Percentiles rank a stretch among this genome's conserved stretches.
These are phyloP conservation scores for Leccinum fuscescens DNA, from an alignment of 1,284 basidiomycete species.

Conservation along the genomic window DNA sequence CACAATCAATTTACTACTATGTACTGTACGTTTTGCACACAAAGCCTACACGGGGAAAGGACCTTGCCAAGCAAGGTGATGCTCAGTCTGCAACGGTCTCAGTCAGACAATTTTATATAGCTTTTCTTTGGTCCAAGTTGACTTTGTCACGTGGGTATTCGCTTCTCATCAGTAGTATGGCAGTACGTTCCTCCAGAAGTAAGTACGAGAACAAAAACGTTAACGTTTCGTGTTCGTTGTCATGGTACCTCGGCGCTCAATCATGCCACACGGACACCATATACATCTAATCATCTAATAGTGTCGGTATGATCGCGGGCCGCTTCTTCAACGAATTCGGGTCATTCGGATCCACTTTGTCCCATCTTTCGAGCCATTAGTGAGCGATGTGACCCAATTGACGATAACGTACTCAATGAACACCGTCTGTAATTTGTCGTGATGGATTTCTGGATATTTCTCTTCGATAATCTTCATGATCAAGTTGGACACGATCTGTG, in stretches of 20 bases:
- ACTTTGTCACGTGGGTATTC: constrained; percentile 28
- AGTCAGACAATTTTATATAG: constrained; percentile 20
- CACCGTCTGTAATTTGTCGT: constrained; percentile 51
- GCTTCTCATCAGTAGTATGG: too few relatives aligned
- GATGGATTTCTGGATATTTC: constrained; percentile 66
- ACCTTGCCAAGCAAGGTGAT: not conserved
- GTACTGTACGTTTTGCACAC: too few relatives aligned
- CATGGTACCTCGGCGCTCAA: constrained; percentile 9
- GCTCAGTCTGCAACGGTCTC: constrained; percentile 4
- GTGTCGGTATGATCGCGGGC: constrained; percentile 7
- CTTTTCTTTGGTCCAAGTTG: constrained; percentile 30
- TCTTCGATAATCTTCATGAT: constrained; percentile 57
- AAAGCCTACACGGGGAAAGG: too few relatives aligned
- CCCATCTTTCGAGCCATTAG: constrained; percentile 35
- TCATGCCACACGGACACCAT: not conserved
- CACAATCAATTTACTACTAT: too few relatives aligned
- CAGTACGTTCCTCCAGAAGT: not conserved
- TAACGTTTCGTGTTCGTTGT: constrained; percentile 6
- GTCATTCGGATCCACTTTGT: constrained; percentile 38
- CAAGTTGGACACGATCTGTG: constrained; percentile 64
- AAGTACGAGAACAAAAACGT: not conserved
- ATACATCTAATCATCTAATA: not conserved
- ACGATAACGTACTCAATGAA: constrained; percentile 49
- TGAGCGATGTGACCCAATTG: not conserved
- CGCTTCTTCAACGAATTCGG: constrained; percentile 36